Conservation (phyloP, 2,329 filamentous ascomycete genomes). For the Cladosporium sp. region DNA sequence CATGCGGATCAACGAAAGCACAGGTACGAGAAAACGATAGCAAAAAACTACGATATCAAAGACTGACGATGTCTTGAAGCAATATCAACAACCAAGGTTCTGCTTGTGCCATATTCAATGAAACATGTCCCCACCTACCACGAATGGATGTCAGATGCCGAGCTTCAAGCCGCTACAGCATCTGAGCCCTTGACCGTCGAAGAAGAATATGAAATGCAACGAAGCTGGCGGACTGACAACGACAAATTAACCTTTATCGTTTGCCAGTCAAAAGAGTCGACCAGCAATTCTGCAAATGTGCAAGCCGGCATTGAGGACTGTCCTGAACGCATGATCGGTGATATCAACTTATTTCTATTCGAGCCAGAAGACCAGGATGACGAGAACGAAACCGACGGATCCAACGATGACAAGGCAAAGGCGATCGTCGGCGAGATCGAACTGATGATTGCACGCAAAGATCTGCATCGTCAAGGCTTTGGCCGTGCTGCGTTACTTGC, state of each 20-base stretch:
- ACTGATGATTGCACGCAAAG: slow-evolving; percentile 71
- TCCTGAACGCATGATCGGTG: slow-evolving; percentile 46
- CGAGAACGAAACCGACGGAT: slow-evolving; percentile 28
- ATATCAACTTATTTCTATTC: slow-evolving; percentile 67
- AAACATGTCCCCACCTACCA: slow-evolving; percentile 83
- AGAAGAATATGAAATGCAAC: slow-evolving; percentile 87
- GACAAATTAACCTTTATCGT: slow-evolving; percentile 94
- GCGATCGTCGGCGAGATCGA: slow-evolving; percentile 67
- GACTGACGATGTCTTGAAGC: slow-evolving; percentile 13
- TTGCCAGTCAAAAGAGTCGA: slow-evolving; percentile 49
- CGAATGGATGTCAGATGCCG: slow-evolving; percentile 84
- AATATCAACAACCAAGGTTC: slow-evolving; percentile 53
- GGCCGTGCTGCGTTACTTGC: slow-evolving; percentile 62
- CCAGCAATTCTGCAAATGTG: not conserved
- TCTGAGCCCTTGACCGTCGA: slow-evolving; percentile 76
- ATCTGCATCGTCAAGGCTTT: slow-evolving; percentile 58
- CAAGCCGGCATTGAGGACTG: slow-evolving; percentile 47
- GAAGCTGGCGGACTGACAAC: slow-evolving; percentile 72
- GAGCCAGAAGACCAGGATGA: slow-evolving; percentile 44
- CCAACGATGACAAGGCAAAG: not conserved
- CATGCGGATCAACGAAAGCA: slow-evolving; percentile 42
- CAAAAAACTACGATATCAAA: not conserved
- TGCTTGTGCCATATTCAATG: slow-evolving; percentile 78
- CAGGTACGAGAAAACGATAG: slow-evolving; percentile 24
- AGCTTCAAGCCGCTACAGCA: slow-evolving; percentile 77